Percentiles rank a stretch among this genome's conserved stretches.
Conservation (phyloP, 177 flowering plant species). For the Vitis hybrid region DNA sequence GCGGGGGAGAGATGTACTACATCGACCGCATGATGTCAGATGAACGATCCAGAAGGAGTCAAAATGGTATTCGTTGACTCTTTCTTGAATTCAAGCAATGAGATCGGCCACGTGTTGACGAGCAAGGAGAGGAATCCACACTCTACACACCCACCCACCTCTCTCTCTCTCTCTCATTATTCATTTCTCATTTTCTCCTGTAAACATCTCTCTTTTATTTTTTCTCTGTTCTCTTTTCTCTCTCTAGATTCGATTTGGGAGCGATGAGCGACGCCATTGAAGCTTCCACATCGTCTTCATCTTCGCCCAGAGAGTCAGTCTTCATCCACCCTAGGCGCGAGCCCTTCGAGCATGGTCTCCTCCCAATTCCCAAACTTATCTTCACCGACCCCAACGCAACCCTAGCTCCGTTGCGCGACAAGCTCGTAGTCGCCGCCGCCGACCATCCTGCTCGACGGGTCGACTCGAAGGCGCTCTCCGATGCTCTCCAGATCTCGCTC, state of each 20-base stretch:
- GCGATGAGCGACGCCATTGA: slow-evolving; percentile 41
- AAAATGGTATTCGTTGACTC: no score
- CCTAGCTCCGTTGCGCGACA: slow-evolving; percentile 59
- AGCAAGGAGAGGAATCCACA: neutral
- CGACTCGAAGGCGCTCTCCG: slow-evolving; percentile 45
- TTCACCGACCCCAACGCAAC: slow-evolving; percentile 73
- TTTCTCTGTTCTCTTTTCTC: neutral
- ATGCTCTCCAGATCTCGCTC: slow-evolving; percentile 65
- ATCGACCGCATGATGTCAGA: no score
- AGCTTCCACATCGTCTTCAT: slow-evolving; percentile 31
- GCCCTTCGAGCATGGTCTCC: slow-evolving; percentile 94
- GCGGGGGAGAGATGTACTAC: no score
- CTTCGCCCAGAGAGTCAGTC: slow-evolving; percentile 14
- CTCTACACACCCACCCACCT: slow-evolving; percentile 1
- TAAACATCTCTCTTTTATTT: slow-evolving; percentile 7
- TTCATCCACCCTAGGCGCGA: slow-evolving; percentile 71
- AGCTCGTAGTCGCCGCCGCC: slow-evolving; percentile 33
- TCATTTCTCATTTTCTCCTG: neutral
- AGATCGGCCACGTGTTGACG: no score
- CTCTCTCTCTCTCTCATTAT: slow-evolving; percentile 5
- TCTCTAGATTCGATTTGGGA: neutral
- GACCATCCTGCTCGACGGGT: slow-evolving; percentile 27
- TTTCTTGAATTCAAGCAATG: no score
- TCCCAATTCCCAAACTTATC: slow-evolving; percentile 86
- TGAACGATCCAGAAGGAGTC: no score